These are phyloP conservation scores for Cercospora sp. DNA, from an alignment of 2,329 filamentous ascomycete species.

Conservation along the genomic window DNA sequence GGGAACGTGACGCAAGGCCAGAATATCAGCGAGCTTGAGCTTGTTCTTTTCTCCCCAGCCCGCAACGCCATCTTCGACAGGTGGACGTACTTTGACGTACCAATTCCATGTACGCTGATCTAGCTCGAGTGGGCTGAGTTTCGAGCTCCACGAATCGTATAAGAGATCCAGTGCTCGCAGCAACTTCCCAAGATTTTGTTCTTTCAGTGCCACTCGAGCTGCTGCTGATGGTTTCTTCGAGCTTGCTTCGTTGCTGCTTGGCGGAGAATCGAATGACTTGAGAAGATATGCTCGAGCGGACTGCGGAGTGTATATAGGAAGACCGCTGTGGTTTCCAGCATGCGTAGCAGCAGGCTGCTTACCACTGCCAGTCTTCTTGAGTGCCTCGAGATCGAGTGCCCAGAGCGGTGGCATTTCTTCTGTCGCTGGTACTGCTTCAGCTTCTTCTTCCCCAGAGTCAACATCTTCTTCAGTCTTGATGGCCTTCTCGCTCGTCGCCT, in stretches of 20 bases:
- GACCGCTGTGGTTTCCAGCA: slow-evolving; percentile 44
- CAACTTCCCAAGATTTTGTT: slow-evolving; percentile 67
- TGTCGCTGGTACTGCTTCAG: slow-evolving; percentile 1
- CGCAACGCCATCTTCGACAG: slow-evolving; percentile 69
- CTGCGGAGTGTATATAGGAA: slow-evolving; percentile 75
- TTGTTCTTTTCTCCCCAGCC: slow-evolving; percentile 83
- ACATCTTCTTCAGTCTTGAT: slow-evolving; percentile 24
- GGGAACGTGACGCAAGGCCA: slow-evolving; percentile 55
- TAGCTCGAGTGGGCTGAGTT: slow-evolving; percentile 64
- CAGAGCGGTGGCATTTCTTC: slow-evolving; percentile 54
- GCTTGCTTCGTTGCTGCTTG: slow-evolving; percentile 33
- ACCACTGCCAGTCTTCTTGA: slow-evolving; percentile 46
- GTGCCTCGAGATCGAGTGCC: slow-evolving; percentile 59
- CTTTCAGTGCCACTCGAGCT: slow-evolving; percentile 60
- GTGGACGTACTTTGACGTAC: slow-evolving; percentile 75
- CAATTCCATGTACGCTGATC: slow-evolving; percentile 77
- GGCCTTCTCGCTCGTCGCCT: slow-evolving; percentile 37
- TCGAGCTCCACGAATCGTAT: slow-evolving; percentile 71
- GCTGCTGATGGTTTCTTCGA: slow-evolving; percentile 57
- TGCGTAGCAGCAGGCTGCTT: slow-evolving; percentile 25
- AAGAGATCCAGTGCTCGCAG: slow-evolving; percentile 71
- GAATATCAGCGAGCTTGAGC: slow-evolving; percentile 65
- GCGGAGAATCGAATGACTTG: slow-evolving; percentile 58
- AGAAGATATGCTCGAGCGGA: slow-evolving; percentile 61
- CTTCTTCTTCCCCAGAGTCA: slow-evolving; percentile 27